phyloP scores from a whole-genome alignment of 2,329 filamentous ascomycete genomes.

The Trichoderma pleuroti region DNA sequence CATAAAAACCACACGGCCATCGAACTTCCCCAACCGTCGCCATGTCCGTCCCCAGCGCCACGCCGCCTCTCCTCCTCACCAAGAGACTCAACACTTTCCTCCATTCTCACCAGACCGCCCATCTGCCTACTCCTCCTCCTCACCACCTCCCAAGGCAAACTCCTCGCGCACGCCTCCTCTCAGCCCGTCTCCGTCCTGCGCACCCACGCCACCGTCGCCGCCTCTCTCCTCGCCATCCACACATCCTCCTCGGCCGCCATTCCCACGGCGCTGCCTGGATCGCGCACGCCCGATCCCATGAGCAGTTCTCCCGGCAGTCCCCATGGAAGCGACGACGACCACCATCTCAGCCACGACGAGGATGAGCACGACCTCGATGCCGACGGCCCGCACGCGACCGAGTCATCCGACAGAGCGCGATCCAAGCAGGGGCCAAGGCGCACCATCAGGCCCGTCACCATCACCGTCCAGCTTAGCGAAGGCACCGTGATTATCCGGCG shows the following conservation, averaged over 20 bases:
- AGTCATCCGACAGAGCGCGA: not conserved
- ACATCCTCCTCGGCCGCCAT: constrained; percentile 42
- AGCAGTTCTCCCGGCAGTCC: constrained; percentile 26
- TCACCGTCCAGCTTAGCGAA: constrained; percentile 57
- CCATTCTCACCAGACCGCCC: constrained; percentile 52
- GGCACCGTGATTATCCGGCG: constrained; percentile 57
- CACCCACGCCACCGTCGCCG: constrained; percentile 61
- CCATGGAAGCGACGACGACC: constrained; percentile 23
- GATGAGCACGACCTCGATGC: not conserved
- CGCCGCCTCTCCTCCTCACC: constrained; percentile 60
- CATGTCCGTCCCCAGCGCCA: constrained; percentile 38
- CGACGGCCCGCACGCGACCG: not conserved
- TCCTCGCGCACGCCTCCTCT: constrained; percentile 59
- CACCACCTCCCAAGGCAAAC: constrained; percentile 57
- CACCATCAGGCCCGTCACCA: constrained; percentile 39
- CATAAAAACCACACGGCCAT: not conserved
- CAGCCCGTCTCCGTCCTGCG: constrained; percentile 56
- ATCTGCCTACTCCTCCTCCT: constrained; percentile 59
- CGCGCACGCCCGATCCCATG: constrained; percentile 29
- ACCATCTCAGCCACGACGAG: not conserved
- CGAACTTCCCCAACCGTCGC: not conserved
- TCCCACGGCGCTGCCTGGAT: constrained; percentile 40
- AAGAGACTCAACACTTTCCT: constrained; percentile 63
- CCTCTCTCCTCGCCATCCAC: constrained; percentile 59
- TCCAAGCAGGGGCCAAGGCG: not conserved